These are phyloP conservation scores for Ramaria sp. DNA, from an alignment of 768 basidiomycete genomes.

Conservation along the genomic window DNA sequence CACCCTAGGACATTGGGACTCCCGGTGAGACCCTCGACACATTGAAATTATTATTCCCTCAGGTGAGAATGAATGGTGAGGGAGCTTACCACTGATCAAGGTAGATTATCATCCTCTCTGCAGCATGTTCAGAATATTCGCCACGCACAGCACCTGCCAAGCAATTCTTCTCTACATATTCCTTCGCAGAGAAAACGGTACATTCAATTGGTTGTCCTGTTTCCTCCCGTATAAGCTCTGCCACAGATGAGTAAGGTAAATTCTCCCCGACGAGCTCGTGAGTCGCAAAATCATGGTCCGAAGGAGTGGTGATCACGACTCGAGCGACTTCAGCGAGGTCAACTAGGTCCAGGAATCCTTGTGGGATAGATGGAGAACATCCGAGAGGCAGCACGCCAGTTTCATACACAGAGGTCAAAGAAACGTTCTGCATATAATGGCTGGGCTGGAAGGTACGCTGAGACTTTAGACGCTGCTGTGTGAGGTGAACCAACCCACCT, in stretches of 20 bases:
- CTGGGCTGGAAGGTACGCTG: not conserved
- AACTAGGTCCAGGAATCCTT: constrained; percentile 24
- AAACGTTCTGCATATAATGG: constrained; percentile 1
- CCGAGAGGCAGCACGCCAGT: constrained; percentile 14
- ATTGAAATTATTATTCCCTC: not conserved
- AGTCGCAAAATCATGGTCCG: constrained; percentile 20
- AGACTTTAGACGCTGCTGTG: not conserved
- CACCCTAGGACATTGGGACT: no score
- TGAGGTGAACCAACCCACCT: constrained; percentile 11
- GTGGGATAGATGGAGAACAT: constrained; percentile 18
- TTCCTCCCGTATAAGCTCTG: constrained; percentile 14
- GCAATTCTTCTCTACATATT: constrained; percentile 10
- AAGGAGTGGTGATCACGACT: constrained; percentile 18
- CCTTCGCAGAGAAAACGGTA: constrained; percentile 14
- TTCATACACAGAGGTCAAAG: not conserved
- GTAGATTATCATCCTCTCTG: constrained; percentile 23
- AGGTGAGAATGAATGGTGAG: not conserved
- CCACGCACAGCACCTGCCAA: constrained; percentile 8
- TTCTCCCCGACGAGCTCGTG: constrained; percentile 25
- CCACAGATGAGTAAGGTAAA: constrained; percentile 19
- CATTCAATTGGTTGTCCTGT: constrained; percentile 12
- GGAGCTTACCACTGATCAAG: constrained; percentile 20
- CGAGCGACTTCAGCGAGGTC: constrained; percentile 21
- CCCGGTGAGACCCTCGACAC: not conserved
- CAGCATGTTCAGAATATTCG: constrained; percentile 17